Base-by-base conservation (phyloP, 2,329 filamentous ascomycete genomes). In the Colletotrichum musae region DNA sequence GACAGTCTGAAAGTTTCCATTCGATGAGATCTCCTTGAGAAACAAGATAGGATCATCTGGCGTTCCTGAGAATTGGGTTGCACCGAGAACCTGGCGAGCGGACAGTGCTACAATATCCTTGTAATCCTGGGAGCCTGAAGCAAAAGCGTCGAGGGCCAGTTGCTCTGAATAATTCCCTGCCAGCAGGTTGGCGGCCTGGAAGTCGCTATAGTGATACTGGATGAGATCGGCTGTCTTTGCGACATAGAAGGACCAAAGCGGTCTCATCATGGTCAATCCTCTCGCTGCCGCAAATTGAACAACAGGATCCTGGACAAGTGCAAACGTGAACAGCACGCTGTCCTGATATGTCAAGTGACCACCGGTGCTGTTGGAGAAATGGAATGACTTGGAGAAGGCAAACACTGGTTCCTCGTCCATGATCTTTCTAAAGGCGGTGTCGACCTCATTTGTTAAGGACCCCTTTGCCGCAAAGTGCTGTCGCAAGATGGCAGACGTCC, bases 1-100 rank as follows among this genome's bases (percentile, higher is more conserved):
- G 12, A 96, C 92, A 0, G 93, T 96, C 77, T 96, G 93, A 78
- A 91, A 91, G 75, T 97, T 95, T 4, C 93, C 93, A 74, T 95
- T 93, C 2, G 92, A 94, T 1, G 92, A 94, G 64, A 96, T 95
- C 78, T 96, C 94, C 77, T 96, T 96, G 70, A 95, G 81, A 80
- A 96, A 96, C 24, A 96, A 79, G 50, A 95, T 86, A 0, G 92
- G 92, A 71, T 89, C 85, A 4, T 94, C 88, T 1, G 91, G 87
- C 21, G 93, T 92, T 51, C 92, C 89, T 6, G 92, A 87, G 81
- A 95, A 94, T 72, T 89, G 91, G 4, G 92, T 94, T 1, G 92
- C 93, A 6, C 93, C 94, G 76, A 96, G 86, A 15, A 94, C 92
- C 76, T 97, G 94, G 53, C 94, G 89, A 58, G 93, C 93, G 66